Evolutionary conservation across 441 rosid species (phyloP).

Genomic region (Populus trichocarpa): DNA sequence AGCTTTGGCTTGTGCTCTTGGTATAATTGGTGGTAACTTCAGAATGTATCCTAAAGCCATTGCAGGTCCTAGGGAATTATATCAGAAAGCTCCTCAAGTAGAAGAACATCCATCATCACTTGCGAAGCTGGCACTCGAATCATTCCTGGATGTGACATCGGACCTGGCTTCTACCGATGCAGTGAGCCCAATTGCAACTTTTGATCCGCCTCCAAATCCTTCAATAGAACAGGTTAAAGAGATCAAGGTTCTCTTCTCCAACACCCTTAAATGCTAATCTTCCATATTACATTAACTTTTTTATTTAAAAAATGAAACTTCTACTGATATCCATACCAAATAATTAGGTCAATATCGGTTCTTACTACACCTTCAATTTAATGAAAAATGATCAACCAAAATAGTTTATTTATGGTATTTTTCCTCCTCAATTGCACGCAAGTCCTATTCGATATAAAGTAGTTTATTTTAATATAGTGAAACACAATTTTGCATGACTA

Average conservation of each 20-base stretch:
- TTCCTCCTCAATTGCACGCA: background rate
- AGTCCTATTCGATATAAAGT: background rate
- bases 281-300: background rate
- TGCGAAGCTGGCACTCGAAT: conserved; percentile 41
- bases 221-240: conserved; percentile 37
- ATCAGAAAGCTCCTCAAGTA: conserved; percentile 35
- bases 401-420: background rate
- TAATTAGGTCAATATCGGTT: background rate
- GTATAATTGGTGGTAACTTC: conserved; percentile 31
- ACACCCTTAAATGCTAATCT: background rate
- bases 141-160: conserved; percentile 48
- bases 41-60: conserved; percentile 36
- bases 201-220: conserved; percentile 32
- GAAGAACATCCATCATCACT: conserved; percentile 20
- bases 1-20: conserved; percentile 49
- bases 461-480: background rate
- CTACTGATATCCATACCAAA: background rate
- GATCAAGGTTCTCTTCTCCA: conserved; percentile 33
- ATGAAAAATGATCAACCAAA: background rate
- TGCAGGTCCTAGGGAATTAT: conserved; percentile 37
- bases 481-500: no score
- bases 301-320: background rate
- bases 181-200: conserved; percentile 11
- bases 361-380: background rate
- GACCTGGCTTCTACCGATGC: conserved; percentile 34